phyloP scores from a whole-genome alignment of 768 basidiomycete genomes.

The Kwoniella mangroviensis region DNA sequence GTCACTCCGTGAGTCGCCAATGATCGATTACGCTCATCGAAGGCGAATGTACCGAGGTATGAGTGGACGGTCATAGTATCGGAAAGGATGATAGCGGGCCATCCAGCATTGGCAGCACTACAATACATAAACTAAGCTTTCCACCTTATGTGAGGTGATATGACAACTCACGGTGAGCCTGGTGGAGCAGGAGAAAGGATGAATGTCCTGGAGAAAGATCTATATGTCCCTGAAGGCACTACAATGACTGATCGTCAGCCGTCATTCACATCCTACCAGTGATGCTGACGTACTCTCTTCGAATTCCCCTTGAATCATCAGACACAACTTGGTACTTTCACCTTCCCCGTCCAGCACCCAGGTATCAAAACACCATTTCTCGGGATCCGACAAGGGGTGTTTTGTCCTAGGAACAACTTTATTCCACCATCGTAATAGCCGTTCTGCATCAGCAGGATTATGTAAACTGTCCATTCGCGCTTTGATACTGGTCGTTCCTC shows the following conservation, averaged over 20 bases:
- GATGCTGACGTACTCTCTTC: slow-evolving; percentile 71
- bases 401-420: slow-evolving; percentile 72
- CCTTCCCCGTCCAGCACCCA: slow-evolving; percentile 65
- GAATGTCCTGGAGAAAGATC: slow-evolving; percentile 93
- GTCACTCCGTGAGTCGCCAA: slow-evolving; percentile 50
- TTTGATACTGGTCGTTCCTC: slow-evolving; percentile 56
- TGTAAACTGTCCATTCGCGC: slow-evolving; percentile 64
- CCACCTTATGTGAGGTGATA: too few relatives aligned
- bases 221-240: slow-evolving; percentile 76
- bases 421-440: slow-evolving; percentile 65
- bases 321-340: slow-evolving; percentile 63
- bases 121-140: not conserved
- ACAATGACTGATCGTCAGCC: slow-evolving; percentile 12
- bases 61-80: slow-evolving; percentile 81
- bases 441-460: slow-evolving; percentile 67
- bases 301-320: slow-evolving; percentile 87
- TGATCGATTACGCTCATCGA: slow-evolving; percentile 67
- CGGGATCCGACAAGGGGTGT: slow-evolving; percentile 78
- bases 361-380: slow-evolving; percentile 85
- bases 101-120: slow-evolving; percentile 79
- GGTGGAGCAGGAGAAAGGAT: slow-evolving; percentile 78
- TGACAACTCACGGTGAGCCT: slow-evolving; percentile 74
- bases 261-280: not conserved
- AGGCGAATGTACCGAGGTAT: slow-evolving; percentile 75
- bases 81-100: slow-evolving; percentile 87